Conservation (phyloP, 2,329 filamentous ascomycete species). For the Acrocalymma vagum region DNA sequence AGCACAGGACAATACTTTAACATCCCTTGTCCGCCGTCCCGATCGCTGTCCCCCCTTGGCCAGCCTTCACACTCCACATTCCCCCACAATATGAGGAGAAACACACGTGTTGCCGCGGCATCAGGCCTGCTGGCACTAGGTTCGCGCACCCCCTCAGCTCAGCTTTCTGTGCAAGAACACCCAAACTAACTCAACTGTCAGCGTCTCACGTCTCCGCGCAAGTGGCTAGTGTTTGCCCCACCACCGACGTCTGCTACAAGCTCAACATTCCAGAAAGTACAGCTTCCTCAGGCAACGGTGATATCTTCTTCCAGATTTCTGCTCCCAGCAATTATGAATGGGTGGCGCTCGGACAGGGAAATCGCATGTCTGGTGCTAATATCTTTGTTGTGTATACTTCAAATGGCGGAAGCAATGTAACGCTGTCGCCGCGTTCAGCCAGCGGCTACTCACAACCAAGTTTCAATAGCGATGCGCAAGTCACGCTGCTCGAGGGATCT, state of each 20-base stretch:
- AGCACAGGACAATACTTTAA: background rate
- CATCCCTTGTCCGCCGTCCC: slow-evolving; percentile 1
- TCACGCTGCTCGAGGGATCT: slow-evolving; percentile 62
- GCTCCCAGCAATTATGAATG: slow-evolving; percentile 63
- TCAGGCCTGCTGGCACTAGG: slow-evolving; percentile 36
- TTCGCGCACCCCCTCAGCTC: slow-evolving; percentile 14
- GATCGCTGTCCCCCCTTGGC: background rate
- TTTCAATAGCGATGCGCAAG: slow-evolving; percentile 51
- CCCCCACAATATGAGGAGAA: slow-evolving; percentile 20
- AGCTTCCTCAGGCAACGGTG: slow-evolving; percentile 59
- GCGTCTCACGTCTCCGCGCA: slow-evolving; percentile 39
- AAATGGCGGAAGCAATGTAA: slow-evolving; percentile 62
- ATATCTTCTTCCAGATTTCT: slow-evolving; percentile 67
- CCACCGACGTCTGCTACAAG: slow-evolving; percentile 53
- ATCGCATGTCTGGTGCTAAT: slow-evolving; percentile 62
- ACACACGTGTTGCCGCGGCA: slow-evolving; percentile 17
- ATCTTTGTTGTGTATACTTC: slow-evolving; percentile 69
- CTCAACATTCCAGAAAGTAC: slow-evolving; percentile 65
- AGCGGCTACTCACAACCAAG: slow-evolving; percentile 54
- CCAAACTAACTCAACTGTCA: slow-evolving; percentile 29
- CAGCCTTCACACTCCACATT: slow-evolving; percentile 5
- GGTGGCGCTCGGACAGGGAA: slow-evolving; percentile 65
- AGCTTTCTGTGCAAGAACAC: background rate
- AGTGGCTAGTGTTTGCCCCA: slow-evolving; percentile 36
- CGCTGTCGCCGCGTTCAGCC: slow-evolving; percentile 62